These are phyloP conservation scores for Populus hybrid DNA, from an alignment of 441 rosid species.

Conservation along the genomic window DNA sequence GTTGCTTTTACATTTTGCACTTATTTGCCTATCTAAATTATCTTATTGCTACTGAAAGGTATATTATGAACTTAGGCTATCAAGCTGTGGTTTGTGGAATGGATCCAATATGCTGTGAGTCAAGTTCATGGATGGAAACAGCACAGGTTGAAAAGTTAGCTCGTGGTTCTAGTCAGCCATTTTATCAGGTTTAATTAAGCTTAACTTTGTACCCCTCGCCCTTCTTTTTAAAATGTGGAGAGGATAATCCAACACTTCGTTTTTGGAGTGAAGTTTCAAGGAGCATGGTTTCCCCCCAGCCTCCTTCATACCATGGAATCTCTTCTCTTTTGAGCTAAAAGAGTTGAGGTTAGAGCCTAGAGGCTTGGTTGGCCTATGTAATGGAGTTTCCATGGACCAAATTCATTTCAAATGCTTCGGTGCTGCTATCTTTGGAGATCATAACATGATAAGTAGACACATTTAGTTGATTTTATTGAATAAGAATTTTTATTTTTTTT, in stretches of 20 bases:
- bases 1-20: not conserved
- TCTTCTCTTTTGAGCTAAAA: not conserved
- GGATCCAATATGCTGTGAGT: constrained; percentile 94
- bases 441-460: not conserved
- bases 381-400: not conserved
- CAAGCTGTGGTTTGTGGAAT: constrained; percentile 88
- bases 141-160: constrained; percentile 75
- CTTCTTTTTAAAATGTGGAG: not conserved
- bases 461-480: not conserved
- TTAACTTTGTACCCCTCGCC: not conserved
- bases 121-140: constrained; percentile 84
- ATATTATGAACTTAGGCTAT: constrained; percentile 50
- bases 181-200: constrained; percentile 72
- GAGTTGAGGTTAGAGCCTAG: not conserved
- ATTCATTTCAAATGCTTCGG: not conserved
- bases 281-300: not conserved
- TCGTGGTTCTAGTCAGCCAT: constrained; percentile 79
- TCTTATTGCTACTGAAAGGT: constrained; percentile 6
- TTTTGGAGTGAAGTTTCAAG: not conserved
- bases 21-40: not conserved
- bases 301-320: not conserved
- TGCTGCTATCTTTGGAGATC: not conserved
- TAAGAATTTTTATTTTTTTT: not conserved
- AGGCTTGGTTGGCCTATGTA: constrained; percentile 4
- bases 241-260: not conserved